Conservation (phyloP, 495 filamentous ascomycete species). For the Elasticomyces elasticus region DNA sequence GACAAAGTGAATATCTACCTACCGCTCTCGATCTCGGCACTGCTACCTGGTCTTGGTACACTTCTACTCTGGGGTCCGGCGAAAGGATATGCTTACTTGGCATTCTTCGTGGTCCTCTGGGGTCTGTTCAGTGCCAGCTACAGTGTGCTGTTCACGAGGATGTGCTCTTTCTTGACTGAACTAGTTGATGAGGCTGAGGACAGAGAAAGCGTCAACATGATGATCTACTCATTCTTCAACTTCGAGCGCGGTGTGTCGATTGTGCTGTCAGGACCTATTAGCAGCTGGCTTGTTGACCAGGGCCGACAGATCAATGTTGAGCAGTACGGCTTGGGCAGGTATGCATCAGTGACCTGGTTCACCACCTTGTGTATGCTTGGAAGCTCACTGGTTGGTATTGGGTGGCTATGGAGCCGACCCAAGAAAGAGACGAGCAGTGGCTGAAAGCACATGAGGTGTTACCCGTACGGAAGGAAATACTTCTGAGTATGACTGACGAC, state of each 20-base stretch:
- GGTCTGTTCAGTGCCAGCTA: slow-evolving; percentile 20
- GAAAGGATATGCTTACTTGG: slow-evolving; percentile 5
- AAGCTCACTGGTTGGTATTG: slow-evolving; percentile 10
- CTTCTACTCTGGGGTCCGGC: slow-evolving; percentile 23
- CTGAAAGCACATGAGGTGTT: too few species aligned
- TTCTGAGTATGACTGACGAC: too few species aligned
- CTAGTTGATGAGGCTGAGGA: background rate
- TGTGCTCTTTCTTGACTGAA: slow-evolving; percentile 6
- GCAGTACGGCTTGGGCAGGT: slow-evolving; percentile 21
- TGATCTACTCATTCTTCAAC: slow-evolving; percentile 19
- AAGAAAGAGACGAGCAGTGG: background rate
- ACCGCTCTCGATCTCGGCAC: slow-evolving; percentile 6
- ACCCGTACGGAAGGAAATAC: too few species aligned
- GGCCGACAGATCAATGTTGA: background rate
- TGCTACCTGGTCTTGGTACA: slow-evolving; percentile 12
- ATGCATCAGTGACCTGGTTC: slow-evolving; percentile 17
- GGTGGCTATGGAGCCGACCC: slow-evolving; percentile 6
- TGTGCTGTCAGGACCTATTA: slow-evolving; percentile 22
- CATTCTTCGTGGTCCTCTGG: slow-evolving; percentile 15
- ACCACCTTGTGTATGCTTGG: slow-evolving; percentile 10
- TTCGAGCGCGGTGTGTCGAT: slow-evolving; percentile 22
- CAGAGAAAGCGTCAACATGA: background rate
- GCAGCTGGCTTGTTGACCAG: slow-evolving; percentile 14
- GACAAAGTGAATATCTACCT: slow-evolving; percentile 20
- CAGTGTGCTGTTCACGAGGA: slow-evolving; percentile 17